phyloP scores from a whole-genome alignment of 129 eudicot species.

The Tanacetum coccineum region DNA sequence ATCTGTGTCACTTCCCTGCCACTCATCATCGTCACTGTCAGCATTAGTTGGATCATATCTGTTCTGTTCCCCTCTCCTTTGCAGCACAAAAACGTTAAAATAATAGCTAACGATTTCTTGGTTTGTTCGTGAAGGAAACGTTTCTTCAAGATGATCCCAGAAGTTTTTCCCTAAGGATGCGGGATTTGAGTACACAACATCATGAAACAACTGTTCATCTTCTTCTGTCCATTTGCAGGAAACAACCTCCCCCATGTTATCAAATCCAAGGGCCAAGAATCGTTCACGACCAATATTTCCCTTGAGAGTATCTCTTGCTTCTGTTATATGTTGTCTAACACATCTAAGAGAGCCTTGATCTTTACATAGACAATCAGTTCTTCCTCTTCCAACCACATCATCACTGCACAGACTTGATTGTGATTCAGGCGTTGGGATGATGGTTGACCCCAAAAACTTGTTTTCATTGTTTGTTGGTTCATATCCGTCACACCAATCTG shows the following conservation, averaged over 20 bases:
- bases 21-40: constrained; percentile 59
- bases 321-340: constrained; percentile 41
- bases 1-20: constrained; percentile 32
- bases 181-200: constrained; percentile 42
- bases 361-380: constrained; percentile 43
- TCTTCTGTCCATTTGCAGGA: constrained; percentile 45
- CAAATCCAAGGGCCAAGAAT: constrained; percentile 44
- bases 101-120: constrained; percentile 30
- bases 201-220: constrained; percentile 44
- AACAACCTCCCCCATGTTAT: constrained; percentile 53
- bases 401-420: background rate
- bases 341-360: constrained; percentile 50
- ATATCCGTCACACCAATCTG: constrained; percentile 32
- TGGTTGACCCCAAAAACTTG: constrained; percentile 32
- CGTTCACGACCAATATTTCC: constrained; percentile 31
- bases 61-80: constrained; percentile 52
- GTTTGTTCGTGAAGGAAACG: constrained; percentile 38
- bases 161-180: constrained; percentile 40
- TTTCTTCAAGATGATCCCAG: constrained; percentile 41
- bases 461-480: background rate
- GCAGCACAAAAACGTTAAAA: constrained; percentile 46
- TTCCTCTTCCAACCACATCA: constrained; percentile 34
- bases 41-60: constrained; percentile 37
- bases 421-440: constrained; percentile 35
- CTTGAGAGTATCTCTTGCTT: constrained; percentile 48